phyloP scores from a whole-genome alignment of 1,284 basidiomycete species.

The Ceratobasidium sp. region DNA sequence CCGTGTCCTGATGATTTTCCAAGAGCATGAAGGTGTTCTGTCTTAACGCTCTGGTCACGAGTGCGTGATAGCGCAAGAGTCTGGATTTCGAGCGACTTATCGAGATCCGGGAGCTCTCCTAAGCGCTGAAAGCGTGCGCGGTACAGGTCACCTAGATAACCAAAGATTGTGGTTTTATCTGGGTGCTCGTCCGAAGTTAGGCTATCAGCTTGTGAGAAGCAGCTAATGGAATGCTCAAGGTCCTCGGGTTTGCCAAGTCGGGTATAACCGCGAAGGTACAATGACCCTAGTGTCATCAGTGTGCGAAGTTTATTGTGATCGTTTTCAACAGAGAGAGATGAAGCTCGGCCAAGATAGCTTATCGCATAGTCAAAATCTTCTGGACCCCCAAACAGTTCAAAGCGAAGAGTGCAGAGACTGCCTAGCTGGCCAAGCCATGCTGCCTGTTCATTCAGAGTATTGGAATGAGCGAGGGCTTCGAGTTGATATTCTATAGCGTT shows the following conservation, averaged over 20 bases:
- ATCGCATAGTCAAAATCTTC: conserved; percentile 32
- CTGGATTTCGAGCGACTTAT: conserved; percentile 21
- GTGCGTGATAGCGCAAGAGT: neutral
- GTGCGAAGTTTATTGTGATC: conserved; percentile 13
- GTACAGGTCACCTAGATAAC: neutral
- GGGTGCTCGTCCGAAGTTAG: conserved; percentile 11
- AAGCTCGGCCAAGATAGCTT: neutral
- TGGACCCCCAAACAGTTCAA: neutral
- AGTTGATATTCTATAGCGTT: neutral
- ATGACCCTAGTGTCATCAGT: neutral
- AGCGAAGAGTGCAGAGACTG: neutral
- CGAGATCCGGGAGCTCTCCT: conserved; percentile 3
- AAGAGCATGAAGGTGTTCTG: neutral
- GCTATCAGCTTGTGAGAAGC: neutral
- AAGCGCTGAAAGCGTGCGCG: conserved; percentile 8
- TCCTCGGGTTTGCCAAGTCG: neutral
- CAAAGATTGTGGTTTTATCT: neutral
- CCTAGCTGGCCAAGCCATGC: conserved; percentile 23
- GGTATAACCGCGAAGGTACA: neutral
- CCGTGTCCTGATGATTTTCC: neutral
- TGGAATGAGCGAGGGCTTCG: conserved; percentile 7
- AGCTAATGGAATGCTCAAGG: neutral
- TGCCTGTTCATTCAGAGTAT: neutral
- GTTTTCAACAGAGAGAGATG: neutral
- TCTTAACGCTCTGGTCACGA: neutral